Base-by-base conservation (phyloP, 331 rosid species). In the Quercus phellos region DNA sequence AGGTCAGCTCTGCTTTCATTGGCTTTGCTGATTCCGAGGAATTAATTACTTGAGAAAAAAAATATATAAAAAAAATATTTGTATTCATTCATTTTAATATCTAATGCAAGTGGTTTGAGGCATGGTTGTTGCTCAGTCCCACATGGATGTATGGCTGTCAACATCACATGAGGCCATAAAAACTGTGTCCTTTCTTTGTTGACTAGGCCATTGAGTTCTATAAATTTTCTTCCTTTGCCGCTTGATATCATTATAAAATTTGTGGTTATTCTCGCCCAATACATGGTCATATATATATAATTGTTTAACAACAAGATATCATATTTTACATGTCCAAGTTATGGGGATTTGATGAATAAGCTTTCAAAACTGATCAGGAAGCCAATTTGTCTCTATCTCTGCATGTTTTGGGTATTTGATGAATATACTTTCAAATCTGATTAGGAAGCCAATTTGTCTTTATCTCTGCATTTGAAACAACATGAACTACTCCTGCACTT, bases 1-100 rank as follows among this genome's bases (percentile, higher is more conserved):
- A 11, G 50, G 54, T 34, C 8, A 38, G 58, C 83, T 83, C 83
- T 69, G 68, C 75, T 67, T 19, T 14, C 73, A 43, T 29, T 61
- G 63, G 59, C 29, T 55, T 67, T 34, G 26, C 54, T 75, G 27
- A 61, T 11, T 26, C 68, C 3, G 6, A 55, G 72, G 16, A 64
- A 8, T 77, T 54, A 64, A 30, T 35, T 13, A 30, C 34, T 56
- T 53, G 14, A n/a, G 7, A 26, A 76, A 16, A 18, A 21, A 60
- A 24, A 24, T n/a, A 24, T 24, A 24, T 24, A 24, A 24, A 24
- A 24, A 10, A 8, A 43, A 43, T 10, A 43, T 10, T 43, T 43
- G 51, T 43, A 11, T 43, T 8, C 14, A 43, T 43, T 43, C 3
- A 43, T 43, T 43, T 43, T 43, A 9, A 21, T 56, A 21, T 56